Conservation (phyloP, 2,329 filamentous ascomycete genomes). For the Fusarium fujikuroi region DNA sequence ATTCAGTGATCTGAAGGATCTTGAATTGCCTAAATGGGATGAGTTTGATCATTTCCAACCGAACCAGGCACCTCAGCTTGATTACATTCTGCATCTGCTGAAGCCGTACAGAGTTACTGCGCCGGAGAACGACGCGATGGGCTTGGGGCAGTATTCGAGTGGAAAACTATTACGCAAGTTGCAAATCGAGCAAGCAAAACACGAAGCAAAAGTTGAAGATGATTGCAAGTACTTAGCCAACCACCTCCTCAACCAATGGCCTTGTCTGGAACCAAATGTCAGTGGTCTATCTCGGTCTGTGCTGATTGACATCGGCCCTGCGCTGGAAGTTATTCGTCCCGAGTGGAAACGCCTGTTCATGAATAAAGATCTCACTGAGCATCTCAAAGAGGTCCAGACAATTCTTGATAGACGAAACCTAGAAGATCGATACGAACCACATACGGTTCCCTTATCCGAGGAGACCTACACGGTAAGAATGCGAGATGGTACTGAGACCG, state of each 20-base stretch:
- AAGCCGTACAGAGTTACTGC: conserved; percentile 30
- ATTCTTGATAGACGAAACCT: conserved; percentile 32
- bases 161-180: conserved; percentile 38
- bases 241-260: conserved; percentile 41
- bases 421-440: conserved; percentile 25
- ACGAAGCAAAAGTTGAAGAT: conserved; percentile 38
- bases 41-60: conserved; percentile 39
- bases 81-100: conserved; percentile 32
- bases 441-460: conserved; percentile 19
- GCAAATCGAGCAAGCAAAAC: conserved; percentile 29
- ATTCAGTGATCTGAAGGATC: conserved; percentile 31
- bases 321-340: conserved; percentile 38
- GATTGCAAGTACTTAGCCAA: conserved; percentile 38
- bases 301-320: conserved; percentile 38
- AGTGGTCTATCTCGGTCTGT: conserved; percentile 19
- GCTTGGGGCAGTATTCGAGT: conserved; percentile 34
- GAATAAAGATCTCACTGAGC: conserved; percentile 35
- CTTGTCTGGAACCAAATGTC: conserved; percentile 38
- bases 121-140: conserved; percentile 4
- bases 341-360: conserved; percentile 42
- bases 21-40: conserved; percentile 33
- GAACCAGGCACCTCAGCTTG: conserved; percentile 32
- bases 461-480: conserved; percentile 27
- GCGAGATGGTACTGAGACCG: conserved; percentile 31
- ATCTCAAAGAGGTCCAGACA: conserved; percentile 31